Base-by-base conservation (phyloP, 148 eudicot species). In the Rhododendron simsii region DNA sequence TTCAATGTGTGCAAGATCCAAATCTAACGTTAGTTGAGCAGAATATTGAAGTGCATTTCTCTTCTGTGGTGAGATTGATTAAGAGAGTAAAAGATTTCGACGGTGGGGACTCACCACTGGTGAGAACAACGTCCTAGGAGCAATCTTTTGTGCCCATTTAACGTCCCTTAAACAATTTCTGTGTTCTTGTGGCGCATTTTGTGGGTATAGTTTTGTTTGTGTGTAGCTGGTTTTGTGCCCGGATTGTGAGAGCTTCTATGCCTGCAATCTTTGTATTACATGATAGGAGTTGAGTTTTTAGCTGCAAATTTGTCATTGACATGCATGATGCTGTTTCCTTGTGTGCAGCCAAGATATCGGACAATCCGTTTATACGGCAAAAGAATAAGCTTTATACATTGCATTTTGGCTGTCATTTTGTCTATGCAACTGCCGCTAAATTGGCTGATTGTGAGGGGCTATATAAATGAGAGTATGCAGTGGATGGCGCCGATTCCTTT, bases 401-500 rank as follows among this genome's bases (percentile, higher is more conserved):
- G 8, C 77, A n/a, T 76, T 69, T 26, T 65, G 20, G 73, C 21
- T 83, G 51, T 48, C 13, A 3, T 33, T 63, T 82, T 61, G 76
- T 26, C 28, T 67, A 0, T 28, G n/a, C 53, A 59, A 41, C 11
- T 65, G 37, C 8, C 3, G 76, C 48, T 45, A 11, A 26, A 33
- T 28, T 86, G 37, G 50, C 73, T 50, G 83, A 21, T 30, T 16
- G 15, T 4, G 45, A 59, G 50, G 77, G 33, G 41, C 83, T 81
- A 51, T 47, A 5, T 55, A 82, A 53, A 94, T 92, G 97, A 93
- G 91, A 92, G 61, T 88, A 14, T 91, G 93, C 55, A 85, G 82
- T 16, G 91, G 96, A 88, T 89, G 96, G 95, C 93, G 92, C 4
- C 91, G 91, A 39, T 90, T 93, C 88, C 81, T 95, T 86, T 87